Percentiles rank a stretch among this genome's conserved stretches.
Evolutionary conservation across 164 flowering plant genomes (phyloP).

Genomic region (Tetrastigma voinierianum): DNA sequence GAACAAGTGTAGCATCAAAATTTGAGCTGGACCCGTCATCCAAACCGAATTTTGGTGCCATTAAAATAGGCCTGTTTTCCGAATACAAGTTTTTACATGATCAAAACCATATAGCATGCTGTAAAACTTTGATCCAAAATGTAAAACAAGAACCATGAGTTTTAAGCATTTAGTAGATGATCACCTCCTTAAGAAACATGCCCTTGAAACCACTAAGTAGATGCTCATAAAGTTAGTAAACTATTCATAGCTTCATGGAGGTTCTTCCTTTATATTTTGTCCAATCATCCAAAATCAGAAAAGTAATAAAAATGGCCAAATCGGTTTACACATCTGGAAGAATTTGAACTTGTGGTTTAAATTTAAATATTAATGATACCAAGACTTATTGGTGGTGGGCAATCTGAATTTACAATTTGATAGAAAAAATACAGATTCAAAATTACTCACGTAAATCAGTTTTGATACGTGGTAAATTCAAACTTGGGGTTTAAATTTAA

Average conservation of each 20-base stretch:
- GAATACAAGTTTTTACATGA: conserved; percentile 8
- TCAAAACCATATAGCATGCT: not conserved
- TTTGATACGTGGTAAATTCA: too few relatives aligned
- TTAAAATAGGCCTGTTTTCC: conserved; percentile 76
- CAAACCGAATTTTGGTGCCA: conserved; percentile 91
- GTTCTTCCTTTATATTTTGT: not conserved
- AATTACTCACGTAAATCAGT: too few relatives aligned
- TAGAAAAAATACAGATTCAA: too few relatives aligned
- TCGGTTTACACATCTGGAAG: not conserved
- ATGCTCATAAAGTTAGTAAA: too few relatives aligned
- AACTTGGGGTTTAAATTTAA: too few relatives aligned
- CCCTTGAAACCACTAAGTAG: not conserved
- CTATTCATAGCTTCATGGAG: not conserved
- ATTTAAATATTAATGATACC: too few relatives aligned
- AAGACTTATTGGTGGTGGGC: too few relatives aligned
- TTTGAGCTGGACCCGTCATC: conserved; percentile 71
- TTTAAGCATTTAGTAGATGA: not conserved
- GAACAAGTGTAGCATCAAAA: conserved; percentile 86
- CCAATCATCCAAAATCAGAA: not conserved
- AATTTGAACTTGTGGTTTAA: too few relatives aligned
- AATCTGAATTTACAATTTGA: too few relatives aligned
- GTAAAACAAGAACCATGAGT: not conserved
- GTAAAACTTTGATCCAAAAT: not conserved
- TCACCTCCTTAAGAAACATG: not conserved
- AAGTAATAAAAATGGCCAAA: not conserved